Conservation (phyloP, 2,329 filamentous ascomycete species). For the Epichloe glyceriae region DNA sequence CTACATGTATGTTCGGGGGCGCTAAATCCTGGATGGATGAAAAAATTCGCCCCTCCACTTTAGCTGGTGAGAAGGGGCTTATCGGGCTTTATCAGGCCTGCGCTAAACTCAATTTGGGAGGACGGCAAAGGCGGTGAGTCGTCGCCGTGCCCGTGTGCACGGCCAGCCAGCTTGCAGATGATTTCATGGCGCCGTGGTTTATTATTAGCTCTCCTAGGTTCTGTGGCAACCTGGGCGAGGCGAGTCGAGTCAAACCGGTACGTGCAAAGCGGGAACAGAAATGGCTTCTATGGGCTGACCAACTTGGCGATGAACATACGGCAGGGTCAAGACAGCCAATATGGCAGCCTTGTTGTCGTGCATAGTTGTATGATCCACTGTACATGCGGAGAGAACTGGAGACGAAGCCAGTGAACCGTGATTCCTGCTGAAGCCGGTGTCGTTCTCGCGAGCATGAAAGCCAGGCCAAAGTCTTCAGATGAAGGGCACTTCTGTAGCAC, state of each 20-base stretch:
- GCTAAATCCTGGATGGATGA: slow-evolving; percentile 6
- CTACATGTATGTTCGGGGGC: slow-evolving; percentile 1
- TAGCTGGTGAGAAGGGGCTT: slow-evolving; percentile 8
- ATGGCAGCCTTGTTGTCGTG: slow-evolving; percentile 16
- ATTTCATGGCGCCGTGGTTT: slow-evolving; percentile 26
- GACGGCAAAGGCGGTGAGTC: slow-evolving; percentile 11
- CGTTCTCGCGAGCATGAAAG: too few relatives aligned
- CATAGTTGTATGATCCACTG: slow-evolving; percentile 29
- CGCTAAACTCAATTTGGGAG: slow-evolving; percentile 8
- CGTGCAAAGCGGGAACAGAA: too few relatives aligned
- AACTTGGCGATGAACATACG: too few relatives aligned
- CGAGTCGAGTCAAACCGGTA: slow-evolving; percentile 24
- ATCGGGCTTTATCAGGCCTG: slow-evolving; percentile 11
- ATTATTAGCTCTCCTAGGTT: slow-evolving; percentile 83
- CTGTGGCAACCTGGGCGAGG: too few relatives aligned
- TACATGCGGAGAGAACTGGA: neutral
- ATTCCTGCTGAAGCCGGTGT: too few relatives aligned
- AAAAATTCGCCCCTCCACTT: slow-evolving; percentile 14
- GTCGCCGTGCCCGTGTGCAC: slow-evolving; percentile 1
- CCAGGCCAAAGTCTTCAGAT: too few relatives aligned
- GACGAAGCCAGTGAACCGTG: neutral
- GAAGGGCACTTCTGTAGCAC: too few relatives aligned
- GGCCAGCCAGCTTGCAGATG: slow-evolving; percentile 4
- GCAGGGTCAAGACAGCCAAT: too few relatives aligned
- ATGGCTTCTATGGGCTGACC: too few relatives aligned